Evolutionary conservation across 306 rosid genomes (phyloP), one percentile per base, ranked within the genome.

Genomic region (Morella rubra): DNA sequence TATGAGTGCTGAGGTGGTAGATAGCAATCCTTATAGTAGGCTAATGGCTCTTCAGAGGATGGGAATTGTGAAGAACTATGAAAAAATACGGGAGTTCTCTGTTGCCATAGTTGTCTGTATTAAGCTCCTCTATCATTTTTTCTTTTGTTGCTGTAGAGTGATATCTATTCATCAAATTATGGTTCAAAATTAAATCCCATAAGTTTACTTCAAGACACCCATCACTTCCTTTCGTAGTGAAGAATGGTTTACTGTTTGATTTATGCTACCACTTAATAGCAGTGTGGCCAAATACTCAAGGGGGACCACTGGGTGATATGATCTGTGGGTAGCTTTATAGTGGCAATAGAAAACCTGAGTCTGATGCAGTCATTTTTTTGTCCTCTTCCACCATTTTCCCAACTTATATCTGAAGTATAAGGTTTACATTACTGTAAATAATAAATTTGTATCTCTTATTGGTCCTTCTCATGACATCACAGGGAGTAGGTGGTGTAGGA

Each of bases 1-100:
- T 79, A 90, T 95, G 99, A 95, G 99, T 61, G 86, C 97, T 7
- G 97, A 92, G 85, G 99, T 92, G 81, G 91, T 92, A 13, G 97
- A 91, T 70, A 95, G 99, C 87, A 95, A 92, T 80, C 99, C 99
- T 2, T 92, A 95, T 81, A 92, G 99, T 86, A 81, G 99, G 83
- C 97, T 95, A 73, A 95, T 95, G 99, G 99, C 99, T 53, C 99
- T 95, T 89, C 99, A 95, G 90, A 89, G 99, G 72, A 95, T 92
- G 97, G 99, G 98, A 51, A 92, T 95, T 75, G 97, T 95, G 83
- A 86, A 90, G 86, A 88, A 95, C 80, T 92, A 95, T 69, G 97
- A 92, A 81, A 90, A 97, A 59, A 95, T 95, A 79, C 90, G 96
- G 86, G 92, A 88, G 44, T 92, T 92, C 93, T 92, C 99, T 4